Evolutionary conservation across 352 stramenopile species (phyloP).

Genomic region (Pythium rhizo-oryzae): DNA sequence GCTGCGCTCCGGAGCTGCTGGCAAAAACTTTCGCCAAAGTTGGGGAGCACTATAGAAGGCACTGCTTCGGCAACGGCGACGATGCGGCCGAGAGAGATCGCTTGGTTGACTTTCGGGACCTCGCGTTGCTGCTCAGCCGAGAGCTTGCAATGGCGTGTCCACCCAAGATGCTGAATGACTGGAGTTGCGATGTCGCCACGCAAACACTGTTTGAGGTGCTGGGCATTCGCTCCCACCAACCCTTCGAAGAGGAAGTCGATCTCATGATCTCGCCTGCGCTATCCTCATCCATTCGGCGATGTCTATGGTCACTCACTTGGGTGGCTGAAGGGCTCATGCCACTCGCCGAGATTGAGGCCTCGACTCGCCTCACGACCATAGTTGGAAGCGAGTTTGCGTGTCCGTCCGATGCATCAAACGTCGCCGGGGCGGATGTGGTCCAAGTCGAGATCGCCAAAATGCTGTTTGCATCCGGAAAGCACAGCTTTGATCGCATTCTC

Average conservation of each 20-base stretch:
- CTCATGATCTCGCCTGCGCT: not conserved
- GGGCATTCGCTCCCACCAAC: not conserved
- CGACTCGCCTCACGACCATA: not conserved
- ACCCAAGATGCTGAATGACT: not conserved
- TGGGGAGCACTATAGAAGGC: not conserved
- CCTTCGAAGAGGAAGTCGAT: not conserved
- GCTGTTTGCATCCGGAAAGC: conserved; percentile 33
- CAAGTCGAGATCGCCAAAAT: conserved; percentile 34
- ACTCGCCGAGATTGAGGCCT: not conserved
- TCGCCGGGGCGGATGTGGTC: conserved; percentile 31
- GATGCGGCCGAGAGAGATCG: not conserved
- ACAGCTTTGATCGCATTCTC: conserved; percentile 20
- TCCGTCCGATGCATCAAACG: not conserved
- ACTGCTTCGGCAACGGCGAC: not conserved
- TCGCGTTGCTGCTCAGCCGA: conserved; percentile 9
- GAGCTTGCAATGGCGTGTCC: conserved; percentile 9
- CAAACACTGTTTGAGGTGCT: not conserved
- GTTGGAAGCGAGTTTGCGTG: not conserved
- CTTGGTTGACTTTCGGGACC: conserved; percentile 8
- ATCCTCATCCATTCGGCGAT: not conserved
- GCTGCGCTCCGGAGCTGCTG: not conserved
- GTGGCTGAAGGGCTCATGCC: not conserved
- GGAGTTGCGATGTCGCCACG: not conserved
- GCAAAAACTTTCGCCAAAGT: not conserved
- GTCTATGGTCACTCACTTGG: conserved; percentile 17